Conservation (phyloP, 768 basidiomycete species). For the Tulasnella sp. region DNA sequence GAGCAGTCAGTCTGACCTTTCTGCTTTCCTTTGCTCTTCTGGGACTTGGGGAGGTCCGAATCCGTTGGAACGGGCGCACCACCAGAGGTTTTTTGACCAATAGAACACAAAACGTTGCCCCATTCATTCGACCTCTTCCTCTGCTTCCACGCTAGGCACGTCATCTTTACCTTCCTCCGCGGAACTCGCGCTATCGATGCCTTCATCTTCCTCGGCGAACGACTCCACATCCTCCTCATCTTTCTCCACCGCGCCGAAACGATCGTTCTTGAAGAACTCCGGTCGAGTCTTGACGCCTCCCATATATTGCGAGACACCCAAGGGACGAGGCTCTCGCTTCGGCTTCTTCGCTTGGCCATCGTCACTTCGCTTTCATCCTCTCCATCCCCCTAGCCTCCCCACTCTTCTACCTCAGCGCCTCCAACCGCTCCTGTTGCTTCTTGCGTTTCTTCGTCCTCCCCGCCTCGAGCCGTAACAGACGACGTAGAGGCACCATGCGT, state of each 20-base stretch:
- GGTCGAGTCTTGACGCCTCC: slow-evolving; percentile 31
- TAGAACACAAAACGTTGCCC: slow-evolving; percentile 75
- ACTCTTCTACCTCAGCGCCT: background rate
- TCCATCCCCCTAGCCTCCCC: background rate
- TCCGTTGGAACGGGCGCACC: background rate
- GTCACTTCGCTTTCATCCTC: background rate
- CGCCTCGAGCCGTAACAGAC: background rate
- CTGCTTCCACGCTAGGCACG: slow-evolving; percentile 42
- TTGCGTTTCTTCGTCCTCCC: background rate
- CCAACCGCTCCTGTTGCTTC: slow-evolving; percentile 57
- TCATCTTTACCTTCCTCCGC: slow-evolving; percentile 32
- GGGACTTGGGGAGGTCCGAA: slow-evolving; percentile 28
- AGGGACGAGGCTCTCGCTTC: slow-evolving; percentile 9
- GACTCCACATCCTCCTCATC: background rate
- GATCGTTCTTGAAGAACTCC: slow-evolving; percentile 26
- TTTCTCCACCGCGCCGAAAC: slow-evolving; percentile 8
- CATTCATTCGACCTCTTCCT: slow-evolving; percentile 68
- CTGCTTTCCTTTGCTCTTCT: slow-evolving; percentile 42
- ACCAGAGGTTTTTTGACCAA: slow-evolving; percentile 53
- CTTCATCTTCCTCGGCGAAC: background rate
- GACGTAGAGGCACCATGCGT: background rate
- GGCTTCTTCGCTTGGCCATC: background rate
- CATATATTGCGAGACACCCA: slow-evolving; percentile 26
- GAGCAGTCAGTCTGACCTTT: slow-evolving; percentile 34
- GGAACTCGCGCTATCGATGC: background rate